These are phyloP conservation scores for Plasmodium coatneyi DNA, from an alignment of 169 alveolate genomes.

Conservation along the genomic window DNA sequence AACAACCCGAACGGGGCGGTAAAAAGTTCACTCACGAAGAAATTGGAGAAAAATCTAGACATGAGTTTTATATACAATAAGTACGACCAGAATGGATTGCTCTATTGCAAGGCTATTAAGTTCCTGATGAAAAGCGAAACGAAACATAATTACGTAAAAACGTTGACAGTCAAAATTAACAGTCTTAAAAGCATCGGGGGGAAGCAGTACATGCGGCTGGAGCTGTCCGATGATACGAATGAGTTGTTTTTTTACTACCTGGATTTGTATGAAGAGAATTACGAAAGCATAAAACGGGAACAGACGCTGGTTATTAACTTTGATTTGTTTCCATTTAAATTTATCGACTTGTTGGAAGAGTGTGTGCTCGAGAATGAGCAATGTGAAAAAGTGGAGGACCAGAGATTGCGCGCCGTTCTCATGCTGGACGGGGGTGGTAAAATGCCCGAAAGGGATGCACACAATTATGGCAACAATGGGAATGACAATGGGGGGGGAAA, in stretches of 20 bases:
- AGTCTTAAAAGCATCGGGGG: constrained; percentile 25
- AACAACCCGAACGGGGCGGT: not conserved
- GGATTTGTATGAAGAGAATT: constrained; percentile 68
- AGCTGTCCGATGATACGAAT: constrained; percentile 49
- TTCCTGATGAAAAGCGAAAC: constrained; percentile 28
- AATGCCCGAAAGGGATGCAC: not conserved
- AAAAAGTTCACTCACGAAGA: not conserved
- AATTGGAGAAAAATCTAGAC: constrained; percentile 6
- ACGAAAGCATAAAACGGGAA: constrained; percentile 65
- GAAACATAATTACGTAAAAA: constrained; percentile 9
- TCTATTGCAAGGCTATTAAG: constrained; percentile 45
- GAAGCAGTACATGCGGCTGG: constrained; percentile 55
- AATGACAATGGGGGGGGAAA: not conserved
- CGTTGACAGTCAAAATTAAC: constrained; percentile 36
- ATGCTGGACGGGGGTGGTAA: not conserved
- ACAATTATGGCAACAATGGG: not conserved
- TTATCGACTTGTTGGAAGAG: constrained; percentile 61
- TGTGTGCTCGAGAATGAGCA: constrained; percentile 54
- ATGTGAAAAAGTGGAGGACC: constrained; percentile 53
- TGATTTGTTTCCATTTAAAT: constrained; percentile 70
- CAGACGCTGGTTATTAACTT: constrained; percentile 62
- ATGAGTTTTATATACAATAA: constrained; percentile 65
- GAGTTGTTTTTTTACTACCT: constrained; percentile 61
- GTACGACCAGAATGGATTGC: constrained; percentile 56
- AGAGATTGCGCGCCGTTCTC: constrained; percentile 49